A percentile compares a stretch with the other conserved stretches of the same genome.
Evolutionary conservation across 2,329 filamentous ascomycete species (phyloP).

Genomic region (Colletotrichum sidae): DNA sequence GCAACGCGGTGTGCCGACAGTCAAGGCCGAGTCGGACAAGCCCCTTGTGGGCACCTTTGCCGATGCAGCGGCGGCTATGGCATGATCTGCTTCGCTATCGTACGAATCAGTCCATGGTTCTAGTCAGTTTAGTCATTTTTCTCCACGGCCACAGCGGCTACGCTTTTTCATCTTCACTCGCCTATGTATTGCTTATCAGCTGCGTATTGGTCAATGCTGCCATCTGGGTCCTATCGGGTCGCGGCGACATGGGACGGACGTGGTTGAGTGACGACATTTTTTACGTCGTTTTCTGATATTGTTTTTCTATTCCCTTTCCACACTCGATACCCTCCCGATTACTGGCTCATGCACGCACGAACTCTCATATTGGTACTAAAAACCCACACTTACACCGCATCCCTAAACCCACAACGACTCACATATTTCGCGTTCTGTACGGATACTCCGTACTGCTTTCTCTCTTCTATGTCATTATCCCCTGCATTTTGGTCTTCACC

Average conservation of each 20-base stretch:
- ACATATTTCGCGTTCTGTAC: slow-evolving; percentile 10
- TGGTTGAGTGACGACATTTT: slow-evolving; percentile 35
- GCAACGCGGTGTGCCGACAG: slow-evolving; percentile 51
- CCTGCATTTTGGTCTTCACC: slow-evolving; percentile 26
- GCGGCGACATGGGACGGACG: slow-evolving; percentile 27
- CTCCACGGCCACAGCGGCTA: slow-evolving; percentile 12
- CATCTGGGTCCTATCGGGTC: slow-evolving; percentile 27
- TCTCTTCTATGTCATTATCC: slow-evolving; percentile 22
- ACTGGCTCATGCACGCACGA: slow-evolving; percentile 13
- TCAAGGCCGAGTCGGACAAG: slow-evolving; percentile 53
- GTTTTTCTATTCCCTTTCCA: slow-evolving; percentile 3
- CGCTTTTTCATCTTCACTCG: background rate
- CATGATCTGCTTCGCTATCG: slow-evolving; percentile 41
- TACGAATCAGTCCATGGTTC: slow-evolving; percentile 23
- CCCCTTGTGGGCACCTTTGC: slow-evolving; percentile 71
- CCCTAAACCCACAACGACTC: slow-evolving; percentile 21
- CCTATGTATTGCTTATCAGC: slow-evolving; percentile 7
- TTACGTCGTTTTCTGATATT: too few relatives aligned
- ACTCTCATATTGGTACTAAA: slow-evolving; percentile 10
- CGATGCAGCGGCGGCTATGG: slow-evolving; percentile 67
- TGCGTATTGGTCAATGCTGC: slow-evolving; percentile 23
- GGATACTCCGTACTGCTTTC: background rate
- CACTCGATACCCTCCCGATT: slow-evolving; percentile 30
- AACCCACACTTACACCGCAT: slow-evolving; percentile 18
- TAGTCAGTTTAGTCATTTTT: background rate